Conservation (phyloP, 768 basidiomycete species). For the Phlebiopsis flavidoalba region DNA sequence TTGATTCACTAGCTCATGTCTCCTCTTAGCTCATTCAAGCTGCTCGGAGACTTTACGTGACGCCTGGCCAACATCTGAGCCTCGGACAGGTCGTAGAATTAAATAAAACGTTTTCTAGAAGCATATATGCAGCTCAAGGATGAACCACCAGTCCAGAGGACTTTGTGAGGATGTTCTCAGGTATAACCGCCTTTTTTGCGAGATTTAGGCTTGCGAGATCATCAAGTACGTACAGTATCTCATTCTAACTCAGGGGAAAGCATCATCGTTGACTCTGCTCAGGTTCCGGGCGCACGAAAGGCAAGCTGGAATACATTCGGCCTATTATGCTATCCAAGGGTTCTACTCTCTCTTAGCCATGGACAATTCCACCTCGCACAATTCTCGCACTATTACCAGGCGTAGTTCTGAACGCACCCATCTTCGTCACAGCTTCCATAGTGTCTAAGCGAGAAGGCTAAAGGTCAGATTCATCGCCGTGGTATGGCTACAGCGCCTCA, state of each 20-base stretch:
- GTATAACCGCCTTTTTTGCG: conserved; percentile 82
- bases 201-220: conserved; percentile 88
- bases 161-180: conserved; percentile 74
- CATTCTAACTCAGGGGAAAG: conserved; percentile 20
- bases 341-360: conserved; percentile 69
- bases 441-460: conserved; percentile 83
- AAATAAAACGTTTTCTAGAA: conserved; percentile 85
- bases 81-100: conserved; percentile 93
- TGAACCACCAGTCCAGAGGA: conserved; percentile 79
- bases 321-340: conserved; percentile 77
- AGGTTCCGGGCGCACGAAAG: conserved; percentile 76
- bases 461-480: conserved; percentile 45
- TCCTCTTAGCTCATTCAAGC: conserved; percentile 84
- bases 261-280: conserved; percentile 17
- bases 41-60: conserved; percentile 85
- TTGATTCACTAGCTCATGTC: background rate
- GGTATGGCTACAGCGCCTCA: background rate
- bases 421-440: conserved; percentile 89
- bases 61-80: conserved; percentile 89
- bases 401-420: conserved; percentile 84
- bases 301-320: conserved; percentile 83
- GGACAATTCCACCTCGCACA: conserved; percentile 76
- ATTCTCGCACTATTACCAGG: conserved; percentile 82
- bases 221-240: conserved; percentile 57
- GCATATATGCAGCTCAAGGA: conserved; percentile 90